Base-by-base conservation (phyloP, 106 monocot species). In the Allium sativum region DNA sequence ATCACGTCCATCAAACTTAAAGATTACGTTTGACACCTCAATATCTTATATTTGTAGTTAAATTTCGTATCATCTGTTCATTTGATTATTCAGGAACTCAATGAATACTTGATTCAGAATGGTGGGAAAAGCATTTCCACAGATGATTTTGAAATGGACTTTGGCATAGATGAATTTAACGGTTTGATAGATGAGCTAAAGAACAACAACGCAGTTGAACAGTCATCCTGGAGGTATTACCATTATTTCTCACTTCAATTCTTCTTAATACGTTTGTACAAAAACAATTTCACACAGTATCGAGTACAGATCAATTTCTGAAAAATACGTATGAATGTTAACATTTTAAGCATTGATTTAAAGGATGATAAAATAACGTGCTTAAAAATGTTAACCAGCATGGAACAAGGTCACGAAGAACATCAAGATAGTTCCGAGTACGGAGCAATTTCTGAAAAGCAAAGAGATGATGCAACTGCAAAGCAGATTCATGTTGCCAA, bases 71-170 rank as follows among this genome's bases (percentile, higher is more conserved):
- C 22, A 15, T 52, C 47, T 9, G 62, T 21, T 20, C 6, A 55
- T 56, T 63, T 76, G 58, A 48, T 67, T 66, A 42, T 65, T 74
- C 73, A 95, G 95, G 83, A 87, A 73, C 84, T 90, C 17, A 78
- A 82, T 55, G 78, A 89, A 42, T 87, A 82, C 59, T 61, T 90
- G 56, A 62, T 73, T 16, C 74, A 74, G 56, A 81, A 54, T 40
- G 81, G 78, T 52, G 82, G 75, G 19, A 65, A 44, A 56, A 76
- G 56, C 21, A 14, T 60, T 12, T 40, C 67, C 48, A 54, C 73
- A 42, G 62, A 13, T 14, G 42, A 61, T 21, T 66, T 76, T 58
- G 75, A 73, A 20, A 61, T 81, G 52, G 81, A 74, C 67, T 77
- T 72, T 68, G 56, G 74, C 16, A 58, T 90, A 10, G 82, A 80